Evolutionary conservation across 2,329 filamentous ascomycete species (phyloP).

Genomic region (Paracorniculantispora psalliotae): DNA sequence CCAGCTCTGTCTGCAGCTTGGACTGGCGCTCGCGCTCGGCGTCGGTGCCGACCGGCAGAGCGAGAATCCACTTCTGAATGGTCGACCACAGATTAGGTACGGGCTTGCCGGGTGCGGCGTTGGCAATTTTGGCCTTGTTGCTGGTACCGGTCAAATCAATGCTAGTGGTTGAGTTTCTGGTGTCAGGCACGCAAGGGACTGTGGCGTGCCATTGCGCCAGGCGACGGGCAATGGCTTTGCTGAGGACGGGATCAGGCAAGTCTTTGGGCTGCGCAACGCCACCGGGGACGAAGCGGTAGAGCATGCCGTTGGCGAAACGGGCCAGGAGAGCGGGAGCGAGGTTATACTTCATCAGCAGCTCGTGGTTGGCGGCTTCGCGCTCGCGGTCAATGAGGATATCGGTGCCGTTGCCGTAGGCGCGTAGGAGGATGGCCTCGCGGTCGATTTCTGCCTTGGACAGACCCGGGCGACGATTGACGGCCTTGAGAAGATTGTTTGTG

Average conservation of each 20-base stretch:
- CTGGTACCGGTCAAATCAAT: slow-evolving; percentile 23
- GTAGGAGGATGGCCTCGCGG: slow-evolving; percentile 77
- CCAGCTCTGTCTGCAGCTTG: slow-evolving; percentile 68
- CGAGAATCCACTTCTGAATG: slow-evolving; percentile 92
- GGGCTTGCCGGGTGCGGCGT: slow-evolving; percentile 60
- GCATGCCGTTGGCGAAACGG: slow-evolving; percentile 90
- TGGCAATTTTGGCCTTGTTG: slow-evolving; percentile 39
- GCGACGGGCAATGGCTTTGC: slow-evolving; percentile 75
- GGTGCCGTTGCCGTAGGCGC: slow-evolving; percentile 91
- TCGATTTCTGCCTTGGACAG: slow-evolving; percentile 71
- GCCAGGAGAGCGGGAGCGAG: slow-evolving; percentile 85
- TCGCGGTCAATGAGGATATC: slow-evolving; percentile 94
- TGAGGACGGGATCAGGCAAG: slow-evolving; percentile 68
- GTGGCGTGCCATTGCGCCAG: slow-evolving; percentile 90
- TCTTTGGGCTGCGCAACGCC: slow-evolving; percentile 75
- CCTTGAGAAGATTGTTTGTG: slow-evolving; percentile 86
- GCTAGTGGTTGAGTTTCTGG: slow-evolving; percentile 22
- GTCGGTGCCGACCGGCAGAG: slow-evolving; percentile 69
- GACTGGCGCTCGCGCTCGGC: slow-evolving; percentile 63
- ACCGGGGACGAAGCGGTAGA: slow-evolving; percentile 87
- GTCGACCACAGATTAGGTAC: slow-evolving; percentile 91
- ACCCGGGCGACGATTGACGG: slow-evolving; percentile 62
- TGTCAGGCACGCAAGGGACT: slow-evolving; percentile 51
- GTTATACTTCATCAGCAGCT: slow-evolving; percentile 74
- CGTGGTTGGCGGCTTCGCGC: slow-evolving; percentile 74